phyloP scores from a whole-genome alignment of 192 early-diverging fungal species.

The Paraglomus occultum region DNA sequence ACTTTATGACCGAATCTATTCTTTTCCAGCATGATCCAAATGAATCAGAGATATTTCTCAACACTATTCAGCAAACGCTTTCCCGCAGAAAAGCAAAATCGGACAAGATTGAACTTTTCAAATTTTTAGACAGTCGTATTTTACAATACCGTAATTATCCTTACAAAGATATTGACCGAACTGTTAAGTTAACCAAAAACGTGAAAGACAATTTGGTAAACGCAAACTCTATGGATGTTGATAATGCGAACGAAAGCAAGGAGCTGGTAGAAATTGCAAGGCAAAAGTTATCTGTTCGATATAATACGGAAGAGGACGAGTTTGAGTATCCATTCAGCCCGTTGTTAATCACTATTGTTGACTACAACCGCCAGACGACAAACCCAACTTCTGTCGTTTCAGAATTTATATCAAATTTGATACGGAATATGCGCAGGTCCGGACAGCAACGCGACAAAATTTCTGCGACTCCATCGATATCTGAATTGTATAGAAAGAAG shows the following conservation, averaged over 20 bases:
- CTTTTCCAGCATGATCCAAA: conserved; percentile 57
- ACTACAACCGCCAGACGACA: background rate
- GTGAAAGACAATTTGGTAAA: conserved; percentile 30
- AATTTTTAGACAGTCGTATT: conserved; percentile 69
- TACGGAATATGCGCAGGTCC: conserved; percentile 28
- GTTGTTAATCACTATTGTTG: conserved; percentile 4
- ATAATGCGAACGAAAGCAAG: conserved; percentile 20
- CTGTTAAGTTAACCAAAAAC: conserved; percentile 43
- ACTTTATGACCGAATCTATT: conserved; percentile 53
- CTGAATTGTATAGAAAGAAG: background rate
- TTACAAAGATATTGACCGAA: conserved; percentile 62
- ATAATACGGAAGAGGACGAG: conserved; percentile 21
- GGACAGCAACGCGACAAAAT: conserved; percentile 26
- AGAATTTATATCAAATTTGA: background rate
- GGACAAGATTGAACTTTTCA: conserved; percentile 44
- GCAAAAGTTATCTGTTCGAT: conserved; percentile 7
- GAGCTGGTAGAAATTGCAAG: conserved; percentile 7
- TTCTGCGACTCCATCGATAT: conserved; percentile 26
- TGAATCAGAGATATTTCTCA: conserved; percentile 58
- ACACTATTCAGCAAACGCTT: conserved; percentile 45
- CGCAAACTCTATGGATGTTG: background rate
- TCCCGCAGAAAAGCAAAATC: conserved; percentile 23
- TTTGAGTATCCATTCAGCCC: conserved; percentile 50
- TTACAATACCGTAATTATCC: conserved; percentile 54
- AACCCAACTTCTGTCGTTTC: background rate